Evolutionary conservation across 169 alveolate genomes (phyloP), one percentile per base, ranked within the genome.

Genomic region (Plasmodium berghei): DNA sequence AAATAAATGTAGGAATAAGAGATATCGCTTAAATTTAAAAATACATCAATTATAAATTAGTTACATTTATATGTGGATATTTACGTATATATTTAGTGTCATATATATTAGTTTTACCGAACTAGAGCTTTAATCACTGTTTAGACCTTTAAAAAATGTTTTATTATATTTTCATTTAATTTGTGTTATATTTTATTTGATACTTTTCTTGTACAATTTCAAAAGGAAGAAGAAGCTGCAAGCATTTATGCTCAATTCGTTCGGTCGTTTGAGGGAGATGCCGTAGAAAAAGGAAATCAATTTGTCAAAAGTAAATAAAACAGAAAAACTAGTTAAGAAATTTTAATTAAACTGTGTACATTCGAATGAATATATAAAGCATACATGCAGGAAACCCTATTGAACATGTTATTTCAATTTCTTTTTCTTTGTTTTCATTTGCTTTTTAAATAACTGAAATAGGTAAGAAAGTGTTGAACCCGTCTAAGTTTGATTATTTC

Each of bases 211-310:
- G 56, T 46, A 62, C 40, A 72, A 70, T 54, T 46, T 16, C 55
- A 72, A 67, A 73, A 88, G 90, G 88, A 88, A 52, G 42, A 88
- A 48, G 93, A 88, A 67, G 58, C 90, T 26, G 93, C 93, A 48
- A 88, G 61, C 48, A 87, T 88, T 8, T 88, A 73, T 49, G 93
- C 93, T 20, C 80, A 88, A 52, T 88, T 74, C 22, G 93, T 88
- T 48, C 93, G 87, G 26, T 52, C 93, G 4, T 88, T 88, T 61
- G 88, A 87, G 56, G 92, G 88, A 54, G 55, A 80, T 52, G 93
- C 34, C 45, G 9, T 69, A n/a, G 89, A 62, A 28, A 63, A 72
- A 28, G 70, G 88, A 24, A 69, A 71, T 22, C 67, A 66, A 54
- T 88, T 88, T 45, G 93, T 88, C 40, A 88, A 72, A 77, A 74